Evolutionary conservation across 2,329 filamentous ascomycete genomes (phyloP), one percentile per base, ranked within the genome.

Genomic region (Cytospora piceae): DNA sequence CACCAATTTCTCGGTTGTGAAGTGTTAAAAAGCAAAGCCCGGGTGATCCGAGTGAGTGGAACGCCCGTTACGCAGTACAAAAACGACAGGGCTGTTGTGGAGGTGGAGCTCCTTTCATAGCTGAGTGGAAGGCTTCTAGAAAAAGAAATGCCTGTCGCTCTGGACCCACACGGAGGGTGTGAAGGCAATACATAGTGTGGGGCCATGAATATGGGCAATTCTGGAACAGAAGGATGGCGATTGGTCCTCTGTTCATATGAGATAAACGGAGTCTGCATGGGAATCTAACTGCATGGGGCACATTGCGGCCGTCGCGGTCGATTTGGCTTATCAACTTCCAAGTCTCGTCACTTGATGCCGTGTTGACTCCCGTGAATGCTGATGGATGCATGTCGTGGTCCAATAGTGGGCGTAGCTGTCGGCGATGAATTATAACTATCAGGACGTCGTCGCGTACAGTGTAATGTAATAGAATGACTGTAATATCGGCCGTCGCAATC

Each of bases 41-140:
- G 65, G 58, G 58, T 57, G 65, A 64, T 67, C 65, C 61, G 61
- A 61, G 59, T 31, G 37, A 52, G 32, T 34, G 53, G 53, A 62
- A 52, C 46, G 57, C n/a, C 34, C 61, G 61, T 54, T 64, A 61
- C 31, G 12, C 46, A 49, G 46, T 49, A 12, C 46, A 24, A 49
- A 20, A 24, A 46, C 54, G n/a, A 32, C 61, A 61, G 58, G 56
- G 58, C 65, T 34, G 51, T n/a, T 52, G 61, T 57, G 53, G 61
- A 63, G 58, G 65, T 67, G 65, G 65, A 65, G 65, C 14, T 60
- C 54, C 52, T 32, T 61, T 59, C 46, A 59, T 12, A 58, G 53
- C n/a, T 49, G 49, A n/a, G 55, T 58, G 62, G 65, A 65, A 67
- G 65, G 58, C 56, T 67, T 67, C 65, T 65, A 65, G 65, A 67